Conservation (phyloP, 306 rosid species). For the Potentilla sterilis region DNA sequence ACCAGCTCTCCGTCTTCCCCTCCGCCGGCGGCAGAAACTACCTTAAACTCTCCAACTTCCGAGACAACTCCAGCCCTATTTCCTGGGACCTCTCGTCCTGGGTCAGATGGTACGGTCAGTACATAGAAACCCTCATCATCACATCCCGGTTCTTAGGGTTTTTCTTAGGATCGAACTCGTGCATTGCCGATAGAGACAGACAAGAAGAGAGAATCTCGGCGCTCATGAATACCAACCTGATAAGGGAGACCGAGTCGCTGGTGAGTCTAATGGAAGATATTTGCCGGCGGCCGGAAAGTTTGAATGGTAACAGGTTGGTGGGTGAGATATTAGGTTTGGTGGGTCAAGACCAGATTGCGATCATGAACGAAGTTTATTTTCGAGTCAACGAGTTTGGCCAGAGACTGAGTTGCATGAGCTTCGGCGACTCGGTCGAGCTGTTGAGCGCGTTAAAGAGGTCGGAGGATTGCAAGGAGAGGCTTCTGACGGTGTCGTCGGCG, state of each 20-base stretch:
- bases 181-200: slow-evolving; percentile 16
- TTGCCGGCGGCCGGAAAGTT: slow-evolving; percentile 43
- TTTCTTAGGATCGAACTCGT: slow-evolving; percentile 36
- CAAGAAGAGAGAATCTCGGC: slow-evolving; percentile 45
- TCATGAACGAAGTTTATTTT: slow-evolving; percentile 28
- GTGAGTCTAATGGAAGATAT: slow-evolving; percentile 43
- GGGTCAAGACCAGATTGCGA: slow-evolving; percentile 41
- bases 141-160: slow-evolving; percentile 51
- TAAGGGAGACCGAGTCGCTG: slow-evolving; percentile 52
- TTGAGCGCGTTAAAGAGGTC: slow-evolving; percentile 54
- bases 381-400: slow-evolving; percentile 52
- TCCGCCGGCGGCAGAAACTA: slow-evolving; percentile 74
- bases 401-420: slow-evolving; percentile 51
- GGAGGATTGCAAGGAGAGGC: slow-evolving; percentile 49
- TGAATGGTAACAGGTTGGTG: slow-evolving; percentile 41
- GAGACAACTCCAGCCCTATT: slow-evolving; percentile 40
- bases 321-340: slow-evolving; percentile 45
- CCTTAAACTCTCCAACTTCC: slow-evolving; percentile 87
- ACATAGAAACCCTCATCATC: slow-evolving; percentile 52
- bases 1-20: slow-evolving; percentile 80
- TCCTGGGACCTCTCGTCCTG: slow-evolving; percentile 76
- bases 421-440: slow-evolving; percentile 68
- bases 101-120: slow-evolving; percentile 81
- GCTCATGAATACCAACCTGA: slow-evolving; percentile 38
- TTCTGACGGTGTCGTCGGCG: slow-evolving; percentile 5